phyloP scores from a whole-genome alignment of 208 protist species.

The Balamuthia mandrillaris region DNA sequence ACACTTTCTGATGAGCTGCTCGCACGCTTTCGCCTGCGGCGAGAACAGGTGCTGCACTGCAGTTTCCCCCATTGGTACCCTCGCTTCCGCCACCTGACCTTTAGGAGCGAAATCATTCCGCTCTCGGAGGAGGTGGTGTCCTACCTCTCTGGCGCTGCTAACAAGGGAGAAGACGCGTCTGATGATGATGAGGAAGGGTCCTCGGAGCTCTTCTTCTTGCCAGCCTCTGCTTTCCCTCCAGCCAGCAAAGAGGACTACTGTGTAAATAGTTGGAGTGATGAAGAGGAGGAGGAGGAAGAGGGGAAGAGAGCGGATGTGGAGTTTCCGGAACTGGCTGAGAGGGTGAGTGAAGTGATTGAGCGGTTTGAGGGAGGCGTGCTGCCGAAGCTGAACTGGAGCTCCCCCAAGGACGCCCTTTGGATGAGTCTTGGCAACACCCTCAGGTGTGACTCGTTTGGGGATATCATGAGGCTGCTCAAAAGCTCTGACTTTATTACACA shows the following conservation, averaged over 20 bases:
- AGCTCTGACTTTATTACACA: not conserved
- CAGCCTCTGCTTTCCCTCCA: not conserved
- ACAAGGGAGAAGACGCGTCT: not conserved
- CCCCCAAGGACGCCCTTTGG: not conserved
- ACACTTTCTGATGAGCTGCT: not conserved
- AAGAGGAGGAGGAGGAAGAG: not conserved
- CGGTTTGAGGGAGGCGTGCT: not conserved
- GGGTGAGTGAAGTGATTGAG: not conserved
- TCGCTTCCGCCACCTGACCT: not conserved
- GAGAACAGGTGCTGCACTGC: not conserved
- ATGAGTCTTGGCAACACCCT: not conserved
- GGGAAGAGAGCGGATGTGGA: not conserved
- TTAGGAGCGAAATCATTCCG: not conserved
- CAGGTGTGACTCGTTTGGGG: not conserved
- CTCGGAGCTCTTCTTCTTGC: not conserved
- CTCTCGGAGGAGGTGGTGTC: not conserved
- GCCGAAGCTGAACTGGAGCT: constrained; percentile 14
- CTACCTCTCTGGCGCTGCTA: not conserved
- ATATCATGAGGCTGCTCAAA: not conserved
- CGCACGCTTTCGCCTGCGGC: not conserved
- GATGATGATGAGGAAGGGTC: not conserved
- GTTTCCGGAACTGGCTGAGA: not conserved
- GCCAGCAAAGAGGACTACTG: not conserved
- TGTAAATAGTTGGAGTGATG: not conserved
- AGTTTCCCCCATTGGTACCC: not conserved